Evolutionary conservation across 768 basidiomycete species (phyloP).

Genomic region (Amylocystis lapponica): DNA sequence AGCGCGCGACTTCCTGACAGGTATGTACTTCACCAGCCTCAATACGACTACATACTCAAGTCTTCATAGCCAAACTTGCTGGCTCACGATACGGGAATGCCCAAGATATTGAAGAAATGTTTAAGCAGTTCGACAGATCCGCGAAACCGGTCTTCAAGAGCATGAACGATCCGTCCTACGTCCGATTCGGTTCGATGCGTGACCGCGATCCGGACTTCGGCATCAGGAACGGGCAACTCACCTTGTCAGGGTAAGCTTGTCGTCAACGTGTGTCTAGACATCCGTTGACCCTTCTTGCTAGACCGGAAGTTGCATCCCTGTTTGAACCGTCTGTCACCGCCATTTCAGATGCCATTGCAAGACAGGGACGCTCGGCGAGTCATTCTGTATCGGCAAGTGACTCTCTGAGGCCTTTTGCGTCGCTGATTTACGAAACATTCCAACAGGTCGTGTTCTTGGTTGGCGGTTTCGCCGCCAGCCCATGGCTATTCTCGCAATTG

Average conservation of each 20-base stretch:
- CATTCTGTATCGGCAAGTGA: too few species aligned
- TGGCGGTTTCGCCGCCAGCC: constrained; percentile 58
- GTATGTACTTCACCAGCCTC: constrained; percentile 15
- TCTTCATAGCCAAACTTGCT: constrained; percentile 27
- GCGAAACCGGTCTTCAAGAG: constrained; percentile 41
- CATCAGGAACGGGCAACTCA: constrained; percentile 35
- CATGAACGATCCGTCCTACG: constrained; percentile 32
- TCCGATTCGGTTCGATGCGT: constrained; percentile 35
- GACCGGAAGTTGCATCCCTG: constrained; percentile 33
- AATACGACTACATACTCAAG: too few species aligned
- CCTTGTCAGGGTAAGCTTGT: constrained; percentile 29
- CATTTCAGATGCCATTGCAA: constrained; percentile 20
- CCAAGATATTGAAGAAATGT: constrained; percentile 32
- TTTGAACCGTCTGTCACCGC: constrained; percentile 40
- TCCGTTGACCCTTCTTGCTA: neutral
- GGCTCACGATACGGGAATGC: constrained; percentile 26
- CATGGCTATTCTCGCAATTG: constrained; percentile 47
- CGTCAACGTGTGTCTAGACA: neutral
- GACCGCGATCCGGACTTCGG: constrained; percentile 34
- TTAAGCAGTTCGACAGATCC: constrained; percentile 32
- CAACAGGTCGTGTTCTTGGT: constrained; percentile 74
- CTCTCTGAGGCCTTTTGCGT: too few species aligned
- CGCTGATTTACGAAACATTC: too few species aligned
- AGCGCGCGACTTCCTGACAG: constrained; percentile 27
- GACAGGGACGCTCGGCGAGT: too few species aligned